Evolutionary conservation across 2,329 filamentous ascomycete genomes (phyloP).

Genomic region (Fusarium sulawesiense): DNA sequence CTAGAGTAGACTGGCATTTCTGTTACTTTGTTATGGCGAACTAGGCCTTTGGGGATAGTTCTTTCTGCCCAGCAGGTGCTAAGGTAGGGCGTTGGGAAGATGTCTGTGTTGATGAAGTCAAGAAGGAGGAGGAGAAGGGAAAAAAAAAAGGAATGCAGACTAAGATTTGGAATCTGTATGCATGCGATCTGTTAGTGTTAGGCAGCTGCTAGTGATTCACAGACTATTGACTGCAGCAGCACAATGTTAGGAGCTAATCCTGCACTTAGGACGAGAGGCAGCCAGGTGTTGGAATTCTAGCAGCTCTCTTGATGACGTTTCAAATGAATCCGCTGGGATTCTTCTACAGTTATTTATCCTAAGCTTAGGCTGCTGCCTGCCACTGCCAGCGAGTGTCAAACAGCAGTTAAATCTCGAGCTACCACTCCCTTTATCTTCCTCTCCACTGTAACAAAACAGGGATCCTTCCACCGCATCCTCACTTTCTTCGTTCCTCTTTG

Average conservation of each 20-base stretch:
- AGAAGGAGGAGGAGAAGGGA: background rate
- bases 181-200: too few species aligned
- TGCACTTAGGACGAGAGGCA: background rate
- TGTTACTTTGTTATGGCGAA: background rate
- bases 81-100: too few species aligned
- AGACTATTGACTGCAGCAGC: background rate
- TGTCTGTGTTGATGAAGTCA: background rate
- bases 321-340: accelerated
- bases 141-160: too few species aligned
- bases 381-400: background rate
- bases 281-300: accelerated
- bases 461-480: background rate
- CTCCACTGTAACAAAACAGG: too few species aligned
- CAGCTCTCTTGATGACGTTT: background rate
- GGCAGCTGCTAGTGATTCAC: too few species aligned
- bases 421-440: background rate
- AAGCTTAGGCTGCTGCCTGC: background rate
- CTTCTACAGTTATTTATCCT: background rate
- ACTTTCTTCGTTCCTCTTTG: accelerated
- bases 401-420: background rate
- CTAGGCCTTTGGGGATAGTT: too few species aligned
- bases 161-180: too few species aligned
- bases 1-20: background rate
- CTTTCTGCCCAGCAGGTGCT: too few species aligned
- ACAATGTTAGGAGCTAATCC: background rate